Evolutionary conservation across 305 asterid genomes (phyloP).

Genomic region (Plantago lanceolata): DNA sequence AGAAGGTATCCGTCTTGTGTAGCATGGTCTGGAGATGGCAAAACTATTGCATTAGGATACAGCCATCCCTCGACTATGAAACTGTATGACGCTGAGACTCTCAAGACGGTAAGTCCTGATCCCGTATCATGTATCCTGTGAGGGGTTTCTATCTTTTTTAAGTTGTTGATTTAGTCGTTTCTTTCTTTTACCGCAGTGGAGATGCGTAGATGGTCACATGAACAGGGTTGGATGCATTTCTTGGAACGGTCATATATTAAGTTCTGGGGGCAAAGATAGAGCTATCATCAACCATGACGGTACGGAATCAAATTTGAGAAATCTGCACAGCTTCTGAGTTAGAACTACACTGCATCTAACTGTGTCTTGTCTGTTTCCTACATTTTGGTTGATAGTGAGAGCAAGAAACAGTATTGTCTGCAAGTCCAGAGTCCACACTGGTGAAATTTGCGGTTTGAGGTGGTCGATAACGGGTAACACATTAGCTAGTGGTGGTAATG

Average conservation of each 20-base stretch:
- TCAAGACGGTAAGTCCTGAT: conserved; percentile 42
- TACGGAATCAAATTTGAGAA: conserved; percentile 19
- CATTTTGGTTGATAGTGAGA: conserved; percentile 41
- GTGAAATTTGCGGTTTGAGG: conserved; percentile 59
- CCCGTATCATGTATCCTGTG: not conserved
- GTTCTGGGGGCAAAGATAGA: conserved; percentile 58
- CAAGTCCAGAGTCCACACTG: conserved; percentile 41
- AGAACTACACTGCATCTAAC: not conserved
- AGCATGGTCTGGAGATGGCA: conserved; percentile 69
- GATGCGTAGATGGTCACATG: conserved; percentile 46
- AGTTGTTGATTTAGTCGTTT: not conserved
- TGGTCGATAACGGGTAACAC: conserved; percentile 53
- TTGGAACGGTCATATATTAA: conserved; percentile 56
- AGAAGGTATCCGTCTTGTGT: conserved; percentile 48
- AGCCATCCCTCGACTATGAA: conserved; percentile 32
- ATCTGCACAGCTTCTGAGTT: not conserved
- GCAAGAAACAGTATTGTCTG: conserved; percentile 41
- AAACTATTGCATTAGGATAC: conserved; percentile 49
- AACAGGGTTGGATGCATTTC: conserved; percentile 48
- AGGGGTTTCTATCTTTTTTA: not conserved
- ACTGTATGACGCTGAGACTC: conserved; percentile 60
- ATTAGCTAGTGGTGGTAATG: conserved; percentile 74
- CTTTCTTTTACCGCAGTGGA: conserved; percentile 36
- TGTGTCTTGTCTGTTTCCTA: not conserved
- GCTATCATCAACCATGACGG: conserved; percentile 69